These are phyloP conservation scores for Teratosphaeria pseudoeucalypti DNA, from an alignment of 2,329 filamentous ascomycete genomes.

Conservation along the genomic window DNA sequence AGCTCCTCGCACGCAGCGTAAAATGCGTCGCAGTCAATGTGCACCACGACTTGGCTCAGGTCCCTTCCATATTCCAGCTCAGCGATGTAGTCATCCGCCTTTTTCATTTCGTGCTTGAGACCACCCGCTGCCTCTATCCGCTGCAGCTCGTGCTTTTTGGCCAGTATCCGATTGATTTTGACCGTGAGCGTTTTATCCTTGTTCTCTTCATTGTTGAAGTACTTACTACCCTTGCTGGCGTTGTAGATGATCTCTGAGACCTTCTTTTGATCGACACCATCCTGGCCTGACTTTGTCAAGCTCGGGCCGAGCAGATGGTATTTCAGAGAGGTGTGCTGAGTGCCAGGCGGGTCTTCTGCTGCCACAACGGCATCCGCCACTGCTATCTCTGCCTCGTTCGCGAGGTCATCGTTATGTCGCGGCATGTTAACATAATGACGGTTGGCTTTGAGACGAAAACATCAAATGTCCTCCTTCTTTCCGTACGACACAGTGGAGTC, in stretches of 20 bases:
- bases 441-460: not conserved
- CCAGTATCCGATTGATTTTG: constrained; percentile 73
- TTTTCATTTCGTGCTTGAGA: constrained; percentile 59
- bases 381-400: constrained; percentile 11
- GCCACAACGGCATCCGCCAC: constrained; percentile 4
- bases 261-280: constrained; percentile 84
- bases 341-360: constrained; percentile 6
- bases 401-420: constrained; percentile 14
- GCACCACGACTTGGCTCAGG: constrained; percentile 73
- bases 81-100: constrained; percentile 69
- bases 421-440: constrained; percentile 5
- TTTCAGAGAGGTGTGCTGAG: constrained; percentile 60
- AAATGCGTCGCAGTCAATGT: constrained; percentile 97
- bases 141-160: constrained; percentile 65
- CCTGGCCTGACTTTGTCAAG: constrained; percentile 85
- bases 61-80: constrained; percentile 72
- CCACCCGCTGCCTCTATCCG: constrained; percentile 47
- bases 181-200: constrained; percentile 72
- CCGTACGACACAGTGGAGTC: too few species aligned
- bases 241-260: constrained; percentile 96
- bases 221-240: constrained; percentile 91
- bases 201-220: constrained; percentile 80
- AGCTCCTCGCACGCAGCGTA: constrained; percentile 83
- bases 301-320: constrained; percentile 85
- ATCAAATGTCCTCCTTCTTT: not conserved